Evolutionary conservation across 176 grass and related monocot genomes (phyloP).

Genomic region (Pharus latifolius): DNA sequence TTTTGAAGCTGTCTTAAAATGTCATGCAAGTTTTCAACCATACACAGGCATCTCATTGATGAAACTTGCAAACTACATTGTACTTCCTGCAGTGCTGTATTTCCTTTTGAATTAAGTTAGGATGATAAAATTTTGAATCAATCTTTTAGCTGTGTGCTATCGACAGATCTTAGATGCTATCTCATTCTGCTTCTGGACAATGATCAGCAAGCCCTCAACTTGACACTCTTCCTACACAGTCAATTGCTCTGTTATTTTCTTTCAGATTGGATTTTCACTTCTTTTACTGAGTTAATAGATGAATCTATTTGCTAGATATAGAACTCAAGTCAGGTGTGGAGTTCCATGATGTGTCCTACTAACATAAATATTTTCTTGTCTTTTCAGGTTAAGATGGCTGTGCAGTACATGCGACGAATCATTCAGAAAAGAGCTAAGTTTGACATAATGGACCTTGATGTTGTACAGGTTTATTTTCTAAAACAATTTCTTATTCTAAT

Average conservation of each 20-base stretch:
- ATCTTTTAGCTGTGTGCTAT: not conserved
- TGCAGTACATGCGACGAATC: conserved; percentile 82
- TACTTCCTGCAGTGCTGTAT: not conserved
- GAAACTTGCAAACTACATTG: not conserved
- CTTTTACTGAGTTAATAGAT: not conserved
- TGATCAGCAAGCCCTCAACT: not conserved
- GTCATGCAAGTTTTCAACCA: not conserved
- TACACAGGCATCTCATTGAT: not conserved
- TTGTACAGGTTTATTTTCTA: conserved; percentile 55
- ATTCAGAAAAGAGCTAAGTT: conserved; percentile 98
- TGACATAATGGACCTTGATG: conserved; percentile 95
- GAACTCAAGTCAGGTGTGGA: not conserved
- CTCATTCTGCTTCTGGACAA: not conserved
- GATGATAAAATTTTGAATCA: not conserved
- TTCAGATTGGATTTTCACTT: conserved; percentile 11
- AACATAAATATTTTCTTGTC: not conserved
- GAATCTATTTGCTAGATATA: not conserved
- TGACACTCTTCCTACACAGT: not conserved
- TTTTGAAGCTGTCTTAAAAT: not conserved
- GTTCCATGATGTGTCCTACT: conserved; percentile 1
- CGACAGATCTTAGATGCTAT: not conserved
- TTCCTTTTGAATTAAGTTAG: not conserved
- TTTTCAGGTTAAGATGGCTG: conserved; percentile 79
- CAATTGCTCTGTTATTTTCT: not conserved
- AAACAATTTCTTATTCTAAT: not conserved